Base-by-base conservation (phyloP, 1,284 basidiomycete genomes). In the Trametes versicolor region DNA sequence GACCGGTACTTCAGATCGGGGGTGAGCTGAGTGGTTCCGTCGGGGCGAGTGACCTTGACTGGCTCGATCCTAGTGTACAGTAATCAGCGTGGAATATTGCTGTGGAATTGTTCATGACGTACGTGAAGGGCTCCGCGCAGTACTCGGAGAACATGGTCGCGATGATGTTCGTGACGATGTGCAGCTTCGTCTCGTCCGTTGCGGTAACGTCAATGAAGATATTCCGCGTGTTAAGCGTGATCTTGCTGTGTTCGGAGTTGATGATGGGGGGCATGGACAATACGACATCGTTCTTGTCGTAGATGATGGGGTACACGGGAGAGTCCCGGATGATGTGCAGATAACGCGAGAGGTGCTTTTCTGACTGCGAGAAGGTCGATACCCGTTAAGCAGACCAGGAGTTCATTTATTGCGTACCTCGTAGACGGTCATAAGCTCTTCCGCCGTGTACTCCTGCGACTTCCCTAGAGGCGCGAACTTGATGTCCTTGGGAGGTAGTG, bases 201-300 rank as follows among this genome's bases (percentile, higher is more conserved):
- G 96, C 97, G 7, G 98, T 99, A 52, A 96, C 89, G 78, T 99
- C 98, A 72, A 99, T 94, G 80, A 99, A 98, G 76, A 99, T 85
- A 79, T 99, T 98, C 64, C 86, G 88, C 15, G 98, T 99, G 77
- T 96, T 91, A 68, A 98, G 83, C 0, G 95, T 95, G 74, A 99
- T 99, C 83, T 99, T 99, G 76, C 95, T 98, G 80, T 96, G 94
- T 69, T 98, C 91, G 7, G 96, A 97, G 81, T 98, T 98, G 81
- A 98, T 98, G 78, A 99, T 98, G 2, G 98, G 98, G 32, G 98
- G 98, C 92, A 99, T 96, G 13, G 96, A 98, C 21, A 98, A 85
- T 1, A 99, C 97, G 37, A 83, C 88, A 75, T 95, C 91, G 63
- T 93, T 84, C 23, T 87, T 83, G 78, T 99, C 97, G 80, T 99